Evolutionary conservation across 169 alveolate species (phyloP).

Genomic region (Plasmodium blacklocki): DNA sequence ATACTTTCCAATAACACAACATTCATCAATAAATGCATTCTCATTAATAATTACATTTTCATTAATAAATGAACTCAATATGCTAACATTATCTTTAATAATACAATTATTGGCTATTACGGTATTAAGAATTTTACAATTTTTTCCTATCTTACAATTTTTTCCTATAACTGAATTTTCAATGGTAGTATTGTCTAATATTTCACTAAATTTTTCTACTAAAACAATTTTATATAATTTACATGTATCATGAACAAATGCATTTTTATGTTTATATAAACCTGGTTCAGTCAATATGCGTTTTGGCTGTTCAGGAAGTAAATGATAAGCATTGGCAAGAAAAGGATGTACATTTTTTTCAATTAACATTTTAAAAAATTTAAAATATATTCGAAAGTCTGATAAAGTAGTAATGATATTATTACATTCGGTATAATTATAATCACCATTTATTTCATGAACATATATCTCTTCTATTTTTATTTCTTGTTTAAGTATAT

Average conservation of each 20-base stretch:
- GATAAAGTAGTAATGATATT: constrained; percentile 63
- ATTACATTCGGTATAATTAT: constrained; percentile 69
- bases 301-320: constrained; percentile 62
- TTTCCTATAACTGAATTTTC: constrained; percentile 72
- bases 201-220: constrained; percentile 36
- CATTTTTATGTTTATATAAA: constrained; percentile 42
- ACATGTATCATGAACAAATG: constrained; percentile 38
- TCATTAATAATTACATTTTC: constrained; percentile 50
- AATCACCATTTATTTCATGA: constrained; percentile 45
- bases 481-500: constrained; percentile 70
- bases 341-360: constrained; percentile 75
- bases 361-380: constrained; percentile 57
- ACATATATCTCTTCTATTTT: constrained; percentile 73
- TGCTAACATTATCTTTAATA: constrained; percentile 39
- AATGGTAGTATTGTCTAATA: constrained; percentile 31
- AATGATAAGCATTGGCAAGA: constrained; percentile 36
- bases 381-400: constrained; percentile 63
- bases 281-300: constrained; percentile 37
- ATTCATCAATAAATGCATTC: constrained; percentile 49
- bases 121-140: constrained; percentile 50
- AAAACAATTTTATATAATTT: constrained; percentile 40
- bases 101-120: constrained; percentile 50
- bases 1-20: constrained; percentile 61
- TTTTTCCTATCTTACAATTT: constrained; percentile 75
- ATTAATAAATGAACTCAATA: constrained; percentile 47